These are phyloP conservation scores for Xylariaceae sp. DNA, from an alignment of 2,329 filamentous ascomycete genomes.

Conservation along the genomic window DNA sequence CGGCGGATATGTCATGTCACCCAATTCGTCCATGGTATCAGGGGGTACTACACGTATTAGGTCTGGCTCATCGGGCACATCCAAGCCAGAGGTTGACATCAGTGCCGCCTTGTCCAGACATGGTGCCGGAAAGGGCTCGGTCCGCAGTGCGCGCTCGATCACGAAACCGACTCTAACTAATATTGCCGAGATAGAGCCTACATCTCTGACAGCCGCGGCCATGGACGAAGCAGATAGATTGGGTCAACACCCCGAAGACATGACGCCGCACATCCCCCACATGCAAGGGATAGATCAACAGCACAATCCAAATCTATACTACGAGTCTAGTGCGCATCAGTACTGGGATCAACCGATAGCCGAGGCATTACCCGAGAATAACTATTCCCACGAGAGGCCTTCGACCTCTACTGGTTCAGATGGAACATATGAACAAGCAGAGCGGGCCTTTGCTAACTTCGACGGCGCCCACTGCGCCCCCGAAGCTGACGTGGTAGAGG, in stretches of 20 bases:
- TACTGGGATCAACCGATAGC: slow-evolving; percentile 30
- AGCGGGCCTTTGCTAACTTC: slow-evolving; percentile 70
- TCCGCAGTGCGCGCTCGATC: slow-evolving; percentile 44
- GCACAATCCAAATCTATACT: slow-evolving; percentile 27
- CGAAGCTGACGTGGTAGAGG: slow-evolving; percentile 35
- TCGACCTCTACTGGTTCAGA: slow-evolving; percentile 50
- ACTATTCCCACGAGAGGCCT: slow-evolving; percentile 34
- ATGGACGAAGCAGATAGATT: slow-evolving; percentile 50
- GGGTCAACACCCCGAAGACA: slow-evolving; percentile 34
- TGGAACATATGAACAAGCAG: slow-evolving; percentile 60
- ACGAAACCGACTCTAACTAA: slow-evolving; percentile 49
- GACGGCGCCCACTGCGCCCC: slow-evolving; percentile 72
- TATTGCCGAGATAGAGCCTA: slow-evolving; percentile 53
- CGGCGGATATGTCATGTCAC: slow-evolving; percentile 62
- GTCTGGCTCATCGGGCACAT: slow-evolving; percentile 47
- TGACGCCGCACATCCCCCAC: slow-evolving; percentile 26
- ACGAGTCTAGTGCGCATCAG: slow-evolving; percentile 22
- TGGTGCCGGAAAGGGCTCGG: slow-evolving; percentile 51
- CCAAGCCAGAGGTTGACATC: slow-evolving; percentile 39
- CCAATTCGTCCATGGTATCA: slow-evolving; percentile 55
- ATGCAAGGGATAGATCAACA: slow-evolving; percentile 28
- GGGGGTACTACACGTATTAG: slow-evolving; percentile 40
- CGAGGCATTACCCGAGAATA: slow-evolving; percentile 18
- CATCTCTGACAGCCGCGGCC: slow-evolving; percentile 45
- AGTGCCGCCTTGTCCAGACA: slow-evolving; percentile 43